Base-by-base conservation (phyloP, 306 rosid species). In the Urtica urens region DNA sequence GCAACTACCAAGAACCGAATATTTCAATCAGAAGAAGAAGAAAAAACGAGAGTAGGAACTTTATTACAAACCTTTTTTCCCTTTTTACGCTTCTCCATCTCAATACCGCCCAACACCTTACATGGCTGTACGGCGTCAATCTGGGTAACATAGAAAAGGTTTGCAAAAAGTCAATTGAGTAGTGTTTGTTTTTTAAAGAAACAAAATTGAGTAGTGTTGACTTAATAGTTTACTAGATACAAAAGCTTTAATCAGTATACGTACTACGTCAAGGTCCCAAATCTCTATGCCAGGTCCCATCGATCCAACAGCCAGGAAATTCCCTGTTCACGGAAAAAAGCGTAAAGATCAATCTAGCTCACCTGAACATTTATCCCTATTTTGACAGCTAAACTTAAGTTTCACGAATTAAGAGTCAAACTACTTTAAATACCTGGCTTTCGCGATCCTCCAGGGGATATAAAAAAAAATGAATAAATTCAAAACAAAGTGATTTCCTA, bases 221-320 rank as follows among this genome's bases (percentile, higher is more conserved):
- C n/a, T n/a, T n/a, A n/a, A n/a, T n/a, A n/a, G n/a, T n/a, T n/a
- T n/a, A n/a, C n/a, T n/a, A n/a, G n/a, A n/a, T n/a, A n/a, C n/a
- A n/a, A n/a, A n/a, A n/a, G n/a, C n/a, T n/a, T n/a, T n/a, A n/a
- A n/a, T 57, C 2, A 38, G 58, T 13, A 46, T 33, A 71, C 93
- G 60, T 79, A 88, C 95, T 58, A 84, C 69, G 65, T 88, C 95
- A 66, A 88, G 95, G 73, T 88, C 93, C 93, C 93, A 88, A 57
- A 88, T 84, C 76, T 88, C 95, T 26, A 84, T 84, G 46, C 80
- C 55, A 39, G 95, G 95, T 49, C 77, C 90, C 97, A 88, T 84
- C 48, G 93, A 67, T 51, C 93, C 93, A 64, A 84, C 93, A 44
- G 90, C 93, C 59, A 84, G 33, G 56, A 84, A 84, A 58, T 77